Base-by-base conservation (phyloP, 2,329 filamentous ascomycete species). In the Penicillium griseofulvum region DNA sequence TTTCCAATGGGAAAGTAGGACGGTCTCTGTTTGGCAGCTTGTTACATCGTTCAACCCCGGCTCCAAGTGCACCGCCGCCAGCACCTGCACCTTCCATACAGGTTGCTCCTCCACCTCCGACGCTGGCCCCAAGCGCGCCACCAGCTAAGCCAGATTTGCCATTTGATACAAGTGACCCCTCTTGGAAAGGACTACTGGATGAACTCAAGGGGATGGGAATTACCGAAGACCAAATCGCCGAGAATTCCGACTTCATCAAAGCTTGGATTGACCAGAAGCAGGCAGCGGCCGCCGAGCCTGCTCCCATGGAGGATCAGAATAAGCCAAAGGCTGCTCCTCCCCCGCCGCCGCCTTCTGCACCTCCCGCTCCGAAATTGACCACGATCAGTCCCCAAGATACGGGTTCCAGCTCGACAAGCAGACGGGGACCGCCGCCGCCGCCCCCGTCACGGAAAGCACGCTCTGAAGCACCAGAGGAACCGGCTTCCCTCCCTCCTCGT, bases 181-280 rank as follows among this genome's bases (percentile, higher is more conserved):
- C 81, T 51, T 85, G 82, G 74, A 81, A 85, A 67, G 79, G 80
- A 10, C 75, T 88, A 17, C 68, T 88, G 57, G 80, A 84, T 56
- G 84, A 88, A 64, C 70, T 88, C 51, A 65, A 82, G 60, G 75
- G 78, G 19, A 86, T 87, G 83, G 86, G 86, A 39, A 87, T 88
- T 50, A 87, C 84, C 2, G 83, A 86, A 65, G 85, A 87, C 63
- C 82, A 87, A 70, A 86, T 88, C 53, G 82, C 82, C 55, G 80
- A 87, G 60, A 86, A 88, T 67, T 81, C 83, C 3, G 85, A 86
- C 52, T 88, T 88, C 64, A 88, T 88, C 71, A 86, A 85, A 72
- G 76, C 80, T 54, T 88, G 87, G 65, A 83, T 87, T 59, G 83
- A 85, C 65, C 82, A 87, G 66, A 82, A 83, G 65, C 84, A 86